Percentiles rank a stretch among this genome's conserved stretches.
Conservation (phyloP, 2,329 filamentous ascomycete species). For the Xylaria sp. region DNA sequence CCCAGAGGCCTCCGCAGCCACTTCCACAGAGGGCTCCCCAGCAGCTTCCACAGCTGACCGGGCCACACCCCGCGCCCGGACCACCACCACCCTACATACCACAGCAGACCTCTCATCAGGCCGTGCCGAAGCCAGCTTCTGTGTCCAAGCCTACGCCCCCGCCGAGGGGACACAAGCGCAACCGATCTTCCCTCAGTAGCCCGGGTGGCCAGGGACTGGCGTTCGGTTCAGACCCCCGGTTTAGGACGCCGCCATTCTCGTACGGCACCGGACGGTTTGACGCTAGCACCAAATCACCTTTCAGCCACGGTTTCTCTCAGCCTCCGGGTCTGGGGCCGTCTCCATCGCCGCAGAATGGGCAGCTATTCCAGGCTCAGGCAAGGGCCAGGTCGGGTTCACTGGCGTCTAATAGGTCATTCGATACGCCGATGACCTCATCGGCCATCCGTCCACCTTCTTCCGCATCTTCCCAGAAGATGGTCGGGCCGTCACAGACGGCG, state of each 20-base stretch:
- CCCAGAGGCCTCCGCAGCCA: conserved; percentile 4
- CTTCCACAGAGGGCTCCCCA: conserved; percentile 10
- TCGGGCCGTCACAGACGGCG: conserved; percentile 29
- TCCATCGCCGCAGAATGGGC: conserved; percentile 39
- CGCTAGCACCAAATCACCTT: conserved; percentile 37
- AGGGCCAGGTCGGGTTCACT: conserved; percentile 37
- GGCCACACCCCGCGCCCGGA: conserved; percentile 17
- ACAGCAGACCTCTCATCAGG: conserved; percentile 15
- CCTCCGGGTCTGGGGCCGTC: conserved; percentile 37
- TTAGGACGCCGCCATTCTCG: conserved; percentile 39
- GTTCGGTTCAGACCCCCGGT: conserved; percentile 36
- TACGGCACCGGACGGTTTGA: conserved; percentile 37
- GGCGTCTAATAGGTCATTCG: conserved; percentile 38
- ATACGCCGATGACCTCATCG: conserved; percentile 40
- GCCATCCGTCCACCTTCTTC: conserved; percentile 42
- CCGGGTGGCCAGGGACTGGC: conserved; percentile 31
- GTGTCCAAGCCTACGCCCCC: conserved; percentile 23
- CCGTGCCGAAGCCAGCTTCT: conserved; percentile 22
- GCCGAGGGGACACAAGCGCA: conserved; percentile 31
- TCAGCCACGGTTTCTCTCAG: conserved; percentile 39
- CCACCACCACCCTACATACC: conserved; percentile 9
- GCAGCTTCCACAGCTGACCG: conserved; percentile 10
- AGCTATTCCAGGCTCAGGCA: conserved; percentile 39
- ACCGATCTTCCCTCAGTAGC: conserved; percentile 33
- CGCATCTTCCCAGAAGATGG: conserved; percentile 36